Conservation (phyloP, 208 protist genomes). For the Hexamita inflata region DNA sequence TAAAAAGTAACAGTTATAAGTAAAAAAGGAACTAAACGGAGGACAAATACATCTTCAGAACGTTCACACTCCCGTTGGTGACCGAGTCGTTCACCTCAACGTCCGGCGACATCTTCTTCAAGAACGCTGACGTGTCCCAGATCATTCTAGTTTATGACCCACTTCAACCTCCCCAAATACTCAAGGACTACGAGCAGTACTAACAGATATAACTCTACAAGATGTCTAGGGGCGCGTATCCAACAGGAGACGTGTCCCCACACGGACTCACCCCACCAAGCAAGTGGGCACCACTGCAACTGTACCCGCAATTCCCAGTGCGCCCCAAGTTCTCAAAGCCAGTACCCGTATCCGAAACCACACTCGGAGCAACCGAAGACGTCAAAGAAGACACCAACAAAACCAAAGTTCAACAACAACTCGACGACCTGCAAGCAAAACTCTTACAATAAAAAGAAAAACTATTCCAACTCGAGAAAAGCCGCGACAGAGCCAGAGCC, state of each 20-base stretch:
- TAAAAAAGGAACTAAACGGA: no score
- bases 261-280: slow-evolving; percentile 11
- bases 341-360: no score
- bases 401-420: no score
- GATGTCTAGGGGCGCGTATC: no score
- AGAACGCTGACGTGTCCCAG: slow-evolving; percentile 4
- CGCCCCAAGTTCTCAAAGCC: slow-evolving; percentile 49
- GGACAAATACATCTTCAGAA: not conserved
- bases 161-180: not conserved
- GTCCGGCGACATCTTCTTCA: not conserved
- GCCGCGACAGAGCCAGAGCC: no score
- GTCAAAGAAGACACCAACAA: no score
- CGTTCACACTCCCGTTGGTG: not conserved
- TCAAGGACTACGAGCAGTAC: not conserved
- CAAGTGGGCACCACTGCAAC: slow-evolving; percentile 4
- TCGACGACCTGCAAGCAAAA: no score
- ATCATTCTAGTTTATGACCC: slow-evolving; percentile 24
- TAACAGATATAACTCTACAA: not conserved
- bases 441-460: no score
- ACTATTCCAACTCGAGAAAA: no score
- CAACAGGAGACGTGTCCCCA: not conserved
- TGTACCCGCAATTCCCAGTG: slow-evolving; percentile 1
- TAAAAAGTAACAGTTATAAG: no score
- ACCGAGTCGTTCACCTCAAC: slow-evolving; percentile 1
- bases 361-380: no score